These are phyloP conservation scores for Hymenoscyphus albidus DNA, from an alignment of 2,329 filamentous ascomycete genomes.

Conservation along the genomic window DNA sequence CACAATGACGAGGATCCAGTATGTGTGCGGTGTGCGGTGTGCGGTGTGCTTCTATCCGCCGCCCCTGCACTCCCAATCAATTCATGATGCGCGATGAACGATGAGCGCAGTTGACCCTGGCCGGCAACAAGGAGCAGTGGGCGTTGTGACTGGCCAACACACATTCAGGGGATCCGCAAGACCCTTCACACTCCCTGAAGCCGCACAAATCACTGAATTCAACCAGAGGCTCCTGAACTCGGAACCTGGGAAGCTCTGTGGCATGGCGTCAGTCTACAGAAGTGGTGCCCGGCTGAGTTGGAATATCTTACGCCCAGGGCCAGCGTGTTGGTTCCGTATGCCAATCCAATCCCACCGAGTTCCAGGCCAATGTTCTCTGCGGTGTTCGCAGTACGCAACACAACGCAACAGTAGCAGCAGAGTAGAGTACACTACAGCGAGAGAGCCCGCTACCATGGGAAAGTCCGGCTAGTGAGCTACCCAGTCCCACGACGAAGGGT, in stretches of 20 bases:
- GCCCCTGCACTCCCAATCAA: neutral
- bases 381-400: neutral
- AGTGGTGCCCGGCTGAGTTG: neutral
- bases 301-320: neutral
- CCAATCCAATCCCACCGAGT: neutral
- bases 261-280: neutral
- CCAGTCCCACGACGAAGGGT: neutral
- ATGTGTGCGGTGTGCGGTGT: neutral
- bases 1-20: neutral
- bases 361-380: neutral
- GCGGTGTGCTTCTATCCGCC: neutral
- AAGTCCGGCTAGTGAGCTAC: neutral
- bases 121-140: neutral
- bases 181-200: neutral
- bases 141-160: neutral
- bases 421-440: no score
- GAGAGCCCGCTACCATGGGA: neutral
- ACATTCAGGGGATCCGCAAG: neutral
- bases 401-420: neutral
- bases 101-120: neutral
- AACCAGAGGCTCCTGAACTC: neutral
- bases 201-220: neutral
- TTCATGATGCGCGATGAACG: neutral
- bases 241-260: neutral
- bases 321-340: neutral